Evolutionary conservation across 2,329 filamentous ascomycete genomes (phyloP), one percentile per base, ranked within the genome.

Genomic region (Metarhizium anisopliae): DNA sequence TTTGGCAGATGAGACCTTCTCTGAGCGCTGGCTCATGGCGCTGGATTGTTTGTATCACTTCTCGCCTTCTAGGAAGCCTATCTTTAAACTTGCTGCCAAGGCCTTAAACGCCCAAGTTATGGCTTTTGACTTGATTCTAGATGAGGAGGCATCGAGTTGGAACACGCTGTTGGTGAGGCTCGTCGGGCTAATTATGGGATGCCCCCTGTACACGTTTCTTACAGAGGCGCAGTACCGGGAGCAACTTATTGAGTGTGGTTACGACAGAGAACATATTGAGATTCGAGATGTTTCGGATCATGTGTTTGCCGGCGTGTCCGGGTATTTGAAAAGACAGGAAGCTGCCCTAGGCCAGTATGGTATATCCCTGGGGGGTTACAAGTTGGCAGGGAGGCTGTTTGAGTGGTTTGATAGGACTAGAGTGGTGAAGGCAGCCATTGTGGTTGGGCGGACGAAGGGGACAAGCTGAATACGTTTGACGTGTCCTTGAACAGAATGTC

Each of bases 31-130:
- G 78, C 67, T 83, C 0, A 69, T 83, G 1, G 80, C 76, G 0
- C 70, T 83, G 1, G 80, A 83, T 61, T 78, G 78, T 2, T 62
- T 81, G 6, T 83, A 83, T 55, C 79, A 83, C 62, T 83, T 82
- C 61, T 69, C 68, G 0, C 80, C 80, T 0, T 81, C 79, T 0
- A 68, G 80, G 11, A 68, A 66, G 54, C 72, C 74, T 0, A 61
- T 81, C 2, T 71, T 83, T 11, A 55, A 65, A 5, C 70, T 76
- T 50, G 71, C 77, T 1, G 65, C 68, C 3, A 62, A 60, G 2
- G 65, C 66, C 0, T 68, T 83, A 0, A 60, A 69, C 3, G 79
- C 79, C 1, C 74, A 76, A 0, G 65, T 79, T 51, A 79, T 81
- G 74, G 78, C 76, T 0, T 83, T 82, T 56, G 80, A 83, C 56